Percentiles rank a stretch among this genome's conserved stretches.
phyloP scores from a whole-genome alignment of 306 rosid genomes.

The Abrus precatorius region DNA sequence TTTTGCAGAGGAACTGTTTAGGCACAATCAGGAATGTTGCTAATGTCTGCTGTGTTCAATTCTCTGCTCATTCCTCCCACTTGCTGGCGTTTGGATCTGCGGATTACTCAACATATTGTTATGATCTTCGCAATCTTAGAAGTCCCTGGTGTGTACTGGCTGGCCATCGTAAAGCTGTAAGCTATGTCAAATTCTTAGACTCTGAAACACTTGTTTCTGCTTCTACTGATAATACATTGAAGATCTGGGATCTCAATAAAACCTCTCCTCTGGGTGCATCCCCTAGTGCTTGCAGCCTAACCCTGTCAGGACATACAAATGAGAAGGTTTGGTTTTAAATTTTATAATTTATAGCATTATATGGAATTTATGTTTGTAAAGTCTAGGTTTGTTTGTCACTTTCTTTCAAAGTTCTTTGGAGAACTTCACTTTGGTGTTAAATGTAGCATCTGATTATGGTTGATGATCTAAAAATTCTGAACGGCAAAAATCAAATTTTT shows the following conservation, averaged over 20 bases:
- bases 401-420: constrained; percentile 12
- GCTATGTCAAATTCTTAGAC: constrained; percentile 94
- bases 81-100: constrained; percentile 87
- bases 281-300: constrained; percentile 76
- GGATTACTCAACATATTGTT: constrained; percentile 86
- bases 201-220: constrained; percentile 93
- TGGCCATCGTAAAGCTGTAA: constrained; percentile 90
- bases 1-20: constrained; percentile 73
- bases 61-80: constrained; percentile 88
- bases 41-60: constrained; percentile 95
- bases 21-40: constrained; percentile 83
- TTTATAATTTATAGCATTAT: constrained; percentile 24
- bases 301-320: constrained; percentile 88
- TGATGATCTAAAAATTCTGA: neutral
- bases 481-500: constrained; percentile 14
- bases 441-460: constrained; percentile 32
- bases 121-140: constrained; percentile 88
- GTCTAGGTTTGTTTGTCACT: constrained; percentile 7
- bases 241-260: constrained; percentile 93
- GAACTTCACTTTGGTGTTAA: constrained; percentile 24
- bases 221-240: constrained; percentile 91
- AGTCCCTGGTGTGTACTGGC: constrained; percentile 87
- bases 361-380: constrained; percentile 31
- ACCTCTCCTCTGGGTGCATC: constrained; percentile 67
- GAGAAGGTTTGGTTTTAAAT: constrained; percentile 72